phyloP scores from a whole-genome alignment of 1,139 yeast species.

The Kurtzmaniella quercitrusa region DNA sequence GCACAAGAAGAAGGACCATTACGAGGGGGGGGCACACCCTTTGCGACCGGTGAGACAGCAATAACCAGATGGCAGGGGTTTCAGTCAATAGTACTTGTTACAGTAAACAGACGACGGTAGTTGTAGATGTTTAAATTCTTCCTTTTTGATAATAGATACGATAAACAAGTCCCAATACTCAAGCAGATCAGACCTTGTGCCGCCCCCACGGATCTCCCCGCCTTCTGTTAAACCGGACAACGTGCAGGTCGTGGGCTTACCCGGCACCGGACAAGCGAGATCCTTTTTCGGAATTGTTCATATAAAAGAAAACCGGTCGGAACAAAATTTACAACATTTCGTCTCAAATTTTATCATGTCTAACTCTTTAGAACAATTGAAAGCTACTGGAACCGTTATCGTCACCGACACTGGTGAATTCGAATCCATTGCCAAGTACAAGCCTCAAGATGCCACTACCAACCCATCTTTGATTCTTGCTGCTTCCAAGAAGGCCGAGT shows the following conservation, averaged over 20 bases:
- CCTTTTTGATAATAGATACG: too few relatives aligned
- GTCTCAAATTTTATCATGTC: constrained; percentile 1
- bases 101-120: too few relatives aligned
- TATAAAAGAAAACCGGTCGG: not conserved
- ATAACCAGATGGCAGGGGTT: too few relatives aligned
- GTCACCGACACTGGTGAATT: constrained; percentile 99
- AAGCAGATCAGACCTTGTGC: too few relatives aligned
- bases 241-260: constrained; percentile 2
- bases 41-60: too few relatives aligned
- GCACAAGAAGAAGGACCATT: too few relatives aligned
- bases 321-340: not conserved
- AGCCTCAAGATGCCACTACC: constrained; percentile 99
- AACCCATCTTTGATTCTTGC: constrained; percentile 97
- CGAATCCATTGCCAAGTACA: constrained; percentile 94
- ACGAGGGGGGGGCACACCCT: too few relatives aligned
- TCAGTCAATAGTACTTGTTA: too few relatives aligned
- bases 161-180: too few relatives aligned
- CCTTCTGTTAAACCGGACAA: not conserved
- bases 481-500: constrained; percentile 87
- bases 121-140: too few relatives aligned
- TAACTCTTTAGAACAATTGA: constrained; percentile 86
- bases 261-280: constrained; percentile 3
- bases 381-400: constrained; percentile 91
- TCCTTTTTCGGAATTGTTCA: constrained; percentile 1
- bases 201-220: too few relatives aligned